Base-by-base conservation (phyloP, 192 early-diverging fungal genomes). In the Chytriomyces sp. region DNA sequence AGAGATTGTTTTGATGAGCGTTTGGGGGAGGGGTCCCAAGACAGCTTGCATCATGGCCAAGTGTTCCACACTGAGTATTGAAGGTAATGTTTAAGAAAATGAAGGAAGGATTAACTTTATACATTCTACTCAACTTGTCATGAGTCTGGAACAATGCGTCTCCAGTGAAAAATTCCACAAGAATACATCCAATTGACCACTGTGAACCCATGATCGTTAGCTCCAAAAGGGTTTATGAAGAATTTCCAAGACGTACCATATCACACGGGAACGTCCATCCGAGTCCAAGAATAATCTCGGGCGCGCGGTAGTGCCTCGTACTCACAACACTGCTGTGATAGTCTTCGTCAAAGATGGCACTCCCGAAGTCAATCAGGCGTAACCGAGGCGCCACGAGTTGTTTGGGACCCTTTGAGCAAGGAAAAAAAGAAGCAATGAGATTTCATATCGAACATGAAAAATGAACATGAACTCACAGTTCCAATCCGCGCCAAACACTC, bases 211-310 rank as follows among this genome's bases (percentile, higher is more conserved):
- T 49, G 6, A 78, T 24, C 24, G 7, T 70, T 9, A 63, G 11
- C 11, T 77, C 53, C 3, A 79, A 5, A 60, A 61, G 2, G 44
- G 11, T 5, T 46, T 23, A 49, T 2, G 4, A 26, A 73, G 0
- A 24, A 6, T 45, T 50, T 69, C 53, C 61, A 11, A 18, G 11
- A 64, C 53, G 11, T 46, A 81, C 80, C 63, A 98, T 92, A 81
- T 99, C 97, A 83, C 96, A 97, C 11, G 96, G 92, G 84, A 91
- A 99, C 20, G 94, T 95, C 97, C 97, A 99, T 11, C 95, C 94
- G 48, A 94, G 77, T 76, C 93, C 91, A 69, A 99, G 82, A 67
- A 99, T 96, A 78, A 99, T 96, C 82, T 99, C 97, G 10, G 97
- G 97, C 20, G 96, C 97, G 26, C 97, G 86, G 82, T 99, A 99